Percentiles rank a stretch among this genome's conserved stretches.
Evolutionary conservation across 2,329 filamentous ascomycete species (phyloP).

Genomic region (Cadophora gregata): DNA sequence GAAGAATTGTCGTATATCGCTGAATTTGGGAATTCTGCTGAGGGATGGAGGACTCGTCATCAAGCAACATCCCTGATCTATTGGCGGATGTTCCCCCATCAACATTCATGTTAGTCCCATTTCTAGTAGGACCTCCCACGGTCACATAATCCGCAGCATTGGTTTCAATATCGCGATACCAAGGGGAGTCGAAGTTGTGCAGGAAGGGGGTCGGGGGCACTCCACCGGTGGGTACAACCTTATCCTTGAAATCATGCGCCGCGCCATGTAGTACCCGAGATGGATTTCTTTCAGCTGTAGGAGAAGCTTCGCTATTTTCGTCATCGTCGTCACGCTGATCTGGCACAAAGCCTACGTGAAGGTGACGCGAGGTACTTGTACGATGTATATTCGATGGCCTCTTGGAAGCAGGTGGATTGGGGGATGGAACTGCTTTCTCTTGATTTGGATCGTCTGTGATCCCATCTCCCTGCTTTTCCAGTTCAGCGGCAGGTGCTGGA

Average conservation of each 20-base stretch:
- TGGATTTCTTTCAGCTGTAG: background rate
- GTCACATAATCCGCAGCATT: slow-evolving; percentile 29
- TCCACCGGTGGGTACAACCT: slow-evolving; percentile 35
- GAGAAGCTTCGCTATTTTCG: background rate
- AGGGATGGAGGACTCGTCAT: background rate
- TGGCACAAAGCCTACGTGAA: slow-evolving; percentile 64
- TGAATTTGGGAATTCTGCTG: slow-evolving; percentile 14
- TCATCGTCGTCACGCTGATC: slow-evolving; percentile 31
- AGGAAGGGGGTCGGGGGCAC: slow-evolving; percentile 43
- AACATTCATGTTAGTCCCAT: slow-evolving; percentile 20
- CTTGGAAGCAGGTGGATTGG: background rate
- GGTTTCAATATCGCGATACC: slow-evolving; percentile 40
- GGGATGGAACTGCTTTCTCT: background rate
- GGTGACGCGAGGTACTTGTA: slow-evolving; percentile 32
- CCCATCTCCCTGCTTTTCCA: slow-evolving; percentile 16
- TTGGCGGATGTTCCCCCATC: slow-evolving; percentile 20
- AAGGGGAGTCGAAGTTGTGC: slow-evolving; percentile 48
- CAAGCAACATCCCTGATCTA: background rate
- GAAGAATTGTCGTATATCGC: slow-evolving; percentile 73
- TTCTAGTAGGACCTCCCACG: slow-evolving; percentile 5
- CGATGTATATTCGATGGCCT: slow-evolving; percentile 23
- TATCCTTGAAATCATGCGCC: background rate
- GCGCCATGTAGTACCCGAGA: background rate
- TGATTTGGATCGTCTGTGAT: slow-evolving; percentile 5
- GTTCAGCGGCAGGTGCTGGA: background rate